phyloP scores from a whole-genome alignment of 2,329 filamentous ascomycete genomes.

The Colletotrichum theobromicola region DNA sequence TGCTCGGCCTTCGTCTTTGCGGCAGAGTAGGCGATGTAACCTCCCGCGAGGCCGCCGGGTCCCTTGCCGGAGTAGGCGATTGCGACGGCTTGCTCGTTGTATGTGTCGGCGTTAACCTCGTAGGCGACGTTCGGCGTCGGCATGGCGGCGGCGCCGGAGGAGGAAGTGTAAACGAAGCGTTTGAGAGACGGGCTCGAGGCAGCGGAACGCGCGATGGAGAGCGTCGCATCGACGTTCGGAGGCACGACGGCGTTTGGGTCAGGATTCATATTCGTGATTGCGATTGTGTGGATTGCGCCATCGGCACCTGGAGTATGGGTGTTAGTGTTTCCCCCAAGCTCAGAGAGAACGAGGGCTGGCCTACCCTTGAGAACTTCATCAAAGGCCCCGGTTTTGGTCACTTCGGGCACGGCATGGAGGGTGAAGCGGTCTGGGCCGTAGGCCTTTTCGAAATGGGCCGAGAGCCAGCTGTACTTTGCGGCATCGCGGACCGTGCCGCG shows the following conservation, averaged over 20 bases:
- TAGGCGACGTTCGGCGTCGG: conserved; percentile 23
- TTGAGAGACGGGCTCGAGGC: conserved; percentile 36
- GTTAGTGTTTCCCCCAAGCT: too few species aligned
- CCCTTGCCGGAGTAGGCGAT: conserved; percentile 34
- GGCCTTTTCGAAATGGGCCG: conserved; percentile 30
- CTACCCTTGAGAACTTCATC: conserved; percentile 31
- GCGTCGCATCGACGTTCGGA: conserved; percentile 29
- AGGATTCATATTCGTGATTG: conserved; percentile 33
- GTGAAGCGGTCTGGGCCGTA: conserved; percentile 38
- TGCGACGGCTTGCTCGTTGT: conserved; percentile 37
- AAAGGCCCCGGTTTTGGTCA: conserved; percentile 30
- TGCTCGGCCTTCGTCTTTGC: conserved; percentile 42
- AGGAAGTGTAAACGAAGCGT: conserved; percentile 45
- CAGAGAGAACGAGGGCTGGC: background rate
- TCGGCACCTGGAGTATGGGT: conserved; percentile 8
- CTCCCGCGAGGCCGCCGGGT: conserved; percentile 26
- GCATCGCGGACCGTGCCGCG: conserved; percentile 42
- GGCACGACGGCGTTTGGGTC: conserved; percentile 44
- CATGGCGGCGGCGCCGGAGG: conserved; percentile 29
- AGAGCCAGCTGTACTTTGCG: conserved; percentile 32
- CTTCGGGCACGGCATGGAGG: conserved; percentile 36
- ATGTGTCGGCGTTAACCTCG: conserved; percentile 30
- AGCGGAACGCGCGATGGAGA: conserved; percentile 37
- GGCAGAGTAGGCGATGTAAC: conserved; percentile 36
- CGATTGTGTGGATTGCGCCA: conserved; percentile 43